Evolutionary conservation across 2,329 filamentous ascomycete species (phyloP).

Genomic region (Tricladium varicosporioides): DNA sequence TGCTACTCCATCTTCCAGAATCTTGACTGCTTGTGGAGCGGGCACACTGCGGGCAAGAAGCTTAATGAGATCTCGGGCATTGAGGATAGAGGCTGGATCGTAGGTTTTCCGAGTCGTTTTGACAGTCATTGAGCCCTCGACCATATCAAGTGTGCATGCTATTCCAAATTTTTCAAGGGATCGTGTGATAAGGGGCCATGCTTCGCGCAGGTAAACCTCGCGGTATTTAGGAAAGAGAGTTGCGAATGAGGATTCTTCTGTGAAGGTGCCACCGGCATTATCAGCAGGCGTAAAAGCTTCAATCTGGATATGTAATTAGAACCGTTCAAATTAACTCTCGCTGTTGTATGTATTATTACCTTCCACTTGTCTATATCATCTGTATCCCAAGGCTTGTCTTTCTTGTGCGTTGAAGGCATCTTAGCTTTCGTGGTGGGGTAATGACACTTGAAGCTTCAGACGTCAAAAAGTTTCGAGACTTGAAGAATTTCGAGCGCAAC

Average conservation of each 20-base stretch:
- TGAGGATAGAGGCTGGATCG: slow-evolving; percentile 89
- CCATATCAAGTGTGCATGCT: slow-evolving; percentile 86
- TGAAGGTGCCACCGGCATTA: slow-evolving; percentile 81
- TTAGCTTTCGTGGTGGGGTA: slow-evolving; percentile 24
- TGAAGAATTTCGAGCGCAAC: slow-evolving; percentile 8
- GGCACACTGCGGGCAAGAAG: slow-evolving; percentile 88
- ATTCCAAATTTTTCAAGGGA: slow-evolving; percentile 85
- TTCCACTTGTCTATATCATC: slow-evolving; percentile 98
- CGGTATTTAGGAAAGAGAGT: slow-evolving; percentile 94
- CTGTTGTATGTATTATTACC: slow-evolving; percentile 39
- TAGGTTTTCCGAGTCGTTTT: slow-evolving; percentile 90
- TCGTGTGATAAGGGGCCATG: slow-evolving; percentile 88
- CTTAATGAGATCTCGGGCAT: slow-evolving; percentile 92
- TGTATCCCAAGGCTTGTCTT: slow-evolving; percentile 92
- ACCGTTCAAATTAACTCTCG: not conserved
- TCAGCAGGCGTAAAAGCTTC: slow-evolving; percentile 83
- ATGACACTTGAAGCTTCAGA: not conserved
- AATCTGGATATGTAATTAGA: slow-evolving; percentile 46
- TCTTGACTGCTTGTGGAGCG: slow-evolving; percentile 88
- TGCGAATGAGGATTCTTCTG: slow-evolving; percentile 88
- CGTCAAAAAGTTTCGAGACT: slow-evolving; percentile 14
- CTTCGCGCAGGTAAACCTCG: slow-evolving; percentile 88
- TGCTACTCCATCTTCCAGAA: slow-evolving; percentile 86
- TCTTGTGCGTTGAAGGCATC: slow-evolving; percentile 88
- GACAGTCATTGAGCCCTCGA: slow-evolving; percentile 95